Base-by-base conservation (phyloP, 2,329 filamentous ascomycete species). In the Colletotrichum somersetense region DNA sequence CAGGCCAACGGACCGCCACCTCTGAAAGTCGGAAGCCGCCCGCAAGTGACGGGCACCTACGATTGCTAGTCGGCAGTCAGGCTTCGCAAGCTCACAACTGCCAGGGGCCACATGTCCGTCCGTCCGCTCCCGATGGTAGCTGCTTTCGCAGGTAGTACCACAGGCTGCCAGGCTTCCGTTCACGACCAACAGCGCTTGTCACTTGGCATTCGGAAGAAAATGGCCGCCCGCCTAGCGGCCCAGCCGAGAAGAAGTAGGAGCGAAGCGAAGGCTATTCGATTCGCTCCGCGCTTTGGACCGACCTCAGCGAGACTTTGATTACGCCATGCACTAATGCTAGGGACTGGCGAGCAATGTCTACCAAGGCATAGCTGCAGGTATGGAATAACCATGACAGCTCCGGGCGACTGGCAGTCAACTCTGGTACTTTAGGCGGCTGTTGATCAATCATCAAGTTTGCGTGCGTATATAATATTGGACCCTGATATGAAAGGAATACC, bases 141-240 rank as follows among this genome's bases (percentile, higher is more conserved):
- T 62, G 46, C 35, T 63, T 30, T 48, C 14, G 50, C 42, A 55
- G 48, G n/a, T 35, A 35, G 6, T 46, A 58, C 52, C 46, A 38
- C 52, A 33, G 7, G 20, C 44, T 30, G 18, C 38, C 38, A 33
- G 55, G 20, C 58, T 38, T 38, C 26, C 12, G 48, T 42, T 35
- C 38, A 42, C 33, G 40, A 64, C 46, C 40, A 55, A 33, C 26
- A 26, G 48, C 65, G 14, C 64, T 42, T 67, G 48, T 58, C 65
- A 46, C 52, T 67, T 38, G 16, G 30, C 50, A 26, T 62, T 26
- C 58, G 65, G 57, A 38, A 62, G 44, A 33, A 52, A 18, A 30
- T 56, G 33, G 56, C 65, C 35, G 65, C 40, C 58, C 42, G 46
- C 65, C 50, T 63, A 46, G 65, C 65, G 59, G 58, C 52, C 44